Base-by-base conservation (phyloP, 169 alveolate genomes). In the Perkinsus chesapeaki region DNA sequence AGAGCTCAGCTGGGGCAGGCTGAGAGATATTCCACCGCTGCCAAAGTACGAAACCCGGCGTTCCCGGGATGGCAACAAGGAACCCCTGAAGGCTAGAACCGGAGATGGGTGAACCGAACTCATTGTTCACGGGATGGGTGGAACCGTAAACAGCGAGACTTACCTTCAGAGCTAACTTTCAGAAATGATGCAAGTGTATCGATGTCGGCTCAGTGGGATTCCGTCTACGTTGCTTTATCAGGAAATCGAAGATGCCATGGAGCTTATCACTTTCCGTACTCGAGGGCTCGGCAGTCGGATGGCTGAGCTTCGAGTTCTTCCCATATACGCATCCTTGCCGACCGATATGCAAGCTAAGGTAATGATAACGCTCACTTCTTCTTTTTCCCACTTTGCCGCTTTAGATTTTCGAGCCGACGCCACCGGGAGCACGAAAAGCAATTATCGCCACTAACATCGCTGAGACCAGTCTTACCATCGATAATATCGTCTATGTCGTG, bases 391-490 rank as follows among this genome's bases (percentile, higher is more conserved):
- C 27, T 20, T 60, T 1, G 12, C 31, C 31, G 12, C 23, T 27
- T 7, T 16, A 60, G 82, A 60, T 60, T 16, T 60, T 60, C 82
- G 82, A 60, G 91, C 34, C 95, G 36, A 98, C 98, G 10, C 99
- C 99, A 16, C 96, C 94, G 91, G 98, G 98, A 39, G 97, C 99
- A 39, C 95, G 99, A 94, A 99, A 99, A 97, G 99, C 98, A 48
- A 99, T 99, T 31, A 94, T 99, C 38, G 99, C 99, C 48, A 99
- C 99, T 31, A 99, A 99, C 96, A 98, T 99, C 48, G 99, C 99
- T 36, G 99, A 99, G 96, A 99, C 99, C 0, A 98, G 99, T 94
- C 97, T 99, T 82, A 99, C 99, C 31, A 98, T 99, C 73, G 99
- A 99, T 94, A 99, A 99, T 93, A 99, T 99, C 60, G 99, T 99